Evolutionary conservation across 2,329 filamentous ascomycete species (phyloP).

Genomic region (Pseudohalonectria lignicola): DNA sequence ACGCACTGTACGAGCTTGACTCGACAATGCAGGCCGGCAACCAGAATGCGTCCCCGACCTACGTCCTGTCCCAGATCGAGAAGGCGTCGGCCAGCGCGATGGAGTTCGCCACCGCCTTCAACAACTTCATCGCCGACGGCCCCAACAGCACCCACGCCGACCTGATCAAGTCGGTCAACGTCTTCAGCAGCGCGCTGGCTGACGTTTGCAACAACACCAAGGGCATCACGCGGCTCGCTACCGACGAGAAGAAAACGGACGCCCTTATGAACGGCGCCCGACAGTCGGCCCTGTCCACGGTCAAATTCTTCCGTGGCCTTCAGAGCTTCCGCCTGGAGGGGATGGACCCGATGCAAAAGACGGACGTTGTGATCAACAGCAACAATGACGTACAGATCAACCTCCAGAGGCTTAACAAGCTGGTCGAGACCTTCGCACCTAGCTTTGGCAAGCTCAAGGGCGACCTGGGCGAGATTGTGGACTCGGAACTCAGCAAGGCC

Average conservation of each 20-base stretch:
- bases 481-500: constrained; percentile 82
- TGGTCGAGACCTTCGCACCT: constrained; percentile 84
- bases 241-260: constrained; percentile 90
- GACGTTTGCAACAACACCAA: constrained; percentile 96
- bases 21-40: constrained; percentile 98
- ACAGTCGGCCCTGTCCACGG: constrained; percentile 73
- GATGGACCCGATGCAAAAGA: constrained; percentile 84
- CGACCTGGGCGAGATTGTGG: constrained; percentile 86
- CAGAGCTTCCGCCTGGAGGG: constrained; percentile 91
- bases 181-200: constrained; percentile 81
- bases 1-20: constrained; percentile 93
- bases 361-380: constrained; percentile 93
- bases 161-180: constrained; percentile 84
- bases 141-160: constrained; percentile 77
- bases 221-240: constrained; percentile 82
- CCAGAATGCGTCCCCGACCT: constrained; percentile 90
- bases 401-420: constrained; percentile 84
- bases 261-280: constrained; percentile 73
- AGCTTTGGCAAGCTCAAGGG: constrained; percentile 83
- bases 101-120: constrained; percentile 96
- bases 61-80: constrained; percentile 92
- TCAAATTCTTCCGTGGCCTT: constrained; percentile 89
- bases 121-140: constrained; percentile 95
- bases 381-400: constrained; percentile 95
- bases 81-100: constrained; percentile 91